These are phyloP conservation scores for Ophiostoma ulmi DNA, from an alignment of 2,329 filamentous ascomycete species.

Conservation along the genomic window DNA sequence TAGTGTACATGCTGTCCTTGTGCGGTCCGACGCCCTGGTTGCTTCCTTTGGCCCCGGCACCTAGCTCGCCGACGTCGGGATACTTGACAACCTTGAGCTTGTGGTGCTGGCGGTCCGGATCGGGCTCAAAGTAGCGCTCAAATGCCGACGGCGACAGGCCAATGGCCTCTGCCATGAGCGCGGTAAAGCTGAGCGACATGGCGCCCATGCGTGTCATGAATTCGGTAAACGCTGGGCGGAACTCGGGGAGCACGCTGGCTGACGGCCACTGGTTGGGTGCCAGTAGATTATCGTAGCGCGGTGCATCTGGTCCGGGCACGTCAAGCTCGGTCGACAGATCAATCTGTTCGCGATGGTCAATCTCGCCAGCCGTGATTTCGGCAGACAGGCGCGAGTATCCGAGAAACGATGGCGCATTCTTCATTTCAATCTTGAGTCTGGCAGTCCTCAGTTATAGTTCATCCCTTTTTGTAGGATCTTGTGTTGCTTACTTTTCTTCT, in stretches of 20 bases:
- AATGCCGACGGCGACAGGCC: constrained; percentile 65
- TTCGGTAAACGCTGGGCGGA: constrained; percentile 63
- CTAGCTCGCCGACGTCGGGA: constrained; percentile 62
- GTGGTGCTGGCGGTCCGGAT: constrained; percentile 57
- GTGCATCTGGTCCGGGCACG: constrained; percentile 55
- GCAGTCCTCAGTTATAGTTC: not conserved
- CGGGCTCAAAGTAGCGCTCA: constrained; percentile 69
- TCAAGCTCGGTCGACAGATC: constrained; percentile 78
- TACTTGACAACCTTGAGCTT: constrained; percentile 90
- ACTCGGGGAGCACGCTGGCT: constrained; percentile 55
- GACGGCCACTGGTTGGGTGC: constrained; percentile 79
- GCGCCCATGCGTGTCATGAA: constrained; percentile 73
- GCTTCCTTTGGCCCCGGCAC: constrained; percentile 36
- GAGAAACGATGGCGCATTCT: constrained; percentile 66
- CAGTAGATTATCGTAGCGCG: constrained; percentile 68
- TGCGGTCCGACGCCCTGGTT: constrained; percentile 64
- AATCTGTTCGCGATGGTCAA: constrained; percentile 81
- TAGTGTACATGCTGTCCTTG: constrained; percentile 79
- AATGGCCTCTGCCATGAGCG: constrained; percentile 79
- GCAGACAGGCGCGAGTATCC: constrained; percentile 62
- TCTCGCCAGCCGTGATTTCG: constrained; percentile 66
- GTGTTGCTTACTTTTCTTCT: constrained; percentile 60
- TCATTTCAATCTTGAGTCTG: constrained; percentile 65
- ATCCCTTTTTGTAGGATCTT: too few species aligned
- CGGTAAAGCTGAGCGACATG: constrained; percentile 69